A percentile compares a stretch with the other conserved stretches of the same genome.
Evolutionary conservation across 2,329 filamentous ascomycete genomes (phyloP).

Genomic region (Diplodia seriata): DNA sequence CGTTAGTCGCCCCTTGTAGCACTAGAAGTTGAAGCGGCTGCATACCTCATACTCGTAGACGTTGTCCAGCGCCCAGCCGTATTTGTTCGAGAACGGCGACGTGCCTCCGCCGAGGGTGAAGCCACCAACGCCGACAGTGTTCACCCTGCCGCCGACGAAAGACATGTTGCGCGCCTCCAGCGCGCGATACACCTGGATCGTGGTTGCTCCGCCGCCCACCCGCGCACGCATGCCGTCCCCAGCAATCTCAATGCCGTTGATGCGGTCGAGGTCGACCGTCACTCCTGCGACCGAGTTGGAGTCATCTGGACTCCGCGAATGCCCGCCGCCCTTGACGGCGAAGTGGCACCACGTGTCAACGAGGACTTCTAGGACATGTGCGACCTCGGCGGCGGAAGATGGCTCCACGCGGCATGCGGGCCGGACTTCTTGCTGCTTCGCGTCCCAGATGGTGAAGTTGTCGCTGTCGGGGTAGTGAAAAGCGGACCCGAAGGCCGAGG

Average conservation of each 20-base stretch:
- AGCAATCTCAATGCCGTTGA: conserved; percentile 40
- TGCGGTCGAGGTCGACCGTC: conserved; percentile 41
- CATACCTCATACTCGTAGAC: conserved; percentile 15
- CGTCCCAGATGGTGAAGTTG: conserved; percentile 15
- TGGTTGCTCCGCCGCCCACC: conserved; percentile 42
- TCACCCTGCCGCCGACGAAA: conserved; percentile 32
- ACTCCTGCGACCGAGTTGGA: conserved; percentile 40
- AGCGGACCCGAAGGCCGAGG: not conserved
- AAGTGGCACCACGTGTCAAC: not conserved
- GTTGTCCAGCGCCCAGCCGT: conserved; percentile 5
- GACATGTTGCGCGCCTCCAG: conserved; percentile 24
- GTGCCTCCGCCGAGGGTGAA: conserved; percentile 33
- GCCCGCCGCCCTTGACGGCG: not conserved
- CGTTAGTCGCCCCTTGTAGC: not conserved
- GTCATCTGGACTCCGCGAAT: not conserved
- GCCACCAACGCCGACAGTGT: conserved; percentile 33
- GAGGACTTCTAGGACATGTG: not conserved
- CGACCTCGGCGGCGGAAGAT: not conserved
- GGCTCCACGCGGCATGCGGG: conserved; percentile 7
- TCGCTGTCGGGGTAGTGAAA: not conserved
- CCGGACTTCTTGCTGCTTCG: not conserved
- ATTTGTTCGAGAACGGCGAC: conserved; percentile 24
- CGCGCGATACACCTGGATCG: conserved; percentile 36
- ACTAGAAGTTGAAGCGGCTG: not conserved
- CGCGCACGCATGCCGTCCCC: conserved; percentile 39